A percentile compares a stretch with the other conserved stretches of the same genome.
phyloP scores from a whole-genome alignment of 176 grass and related monocot genomes.

The Tillandsia fasciculata region DNA sequence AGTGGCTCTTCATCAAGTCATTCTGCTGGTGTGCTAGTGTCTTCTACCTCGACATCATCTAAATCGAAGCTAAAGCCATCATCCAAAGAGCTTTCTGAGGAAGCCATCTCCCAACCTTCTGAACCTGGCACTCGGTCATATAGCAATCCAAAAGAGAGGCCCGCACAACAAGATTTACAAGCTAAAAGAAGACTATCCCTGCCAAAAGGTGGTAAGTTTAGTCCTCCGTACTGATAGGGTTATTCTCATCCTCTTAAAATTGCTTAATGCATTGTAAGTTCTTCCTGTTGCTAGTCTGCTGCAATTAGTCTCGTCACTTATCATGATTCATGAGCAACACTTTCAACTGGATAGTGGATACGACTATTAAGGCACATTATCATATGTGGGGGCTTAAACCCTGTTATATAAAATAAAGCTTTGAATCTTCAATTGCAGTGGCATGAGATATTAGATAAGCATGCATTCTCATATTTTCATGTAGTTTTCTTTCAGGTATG shows the following conservation, averaged over 20 bases:
- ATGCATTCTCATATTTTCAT: background rate
- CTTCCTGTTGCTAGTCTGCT: background rate
- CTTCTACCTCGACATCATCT: conserved; percentile 21
- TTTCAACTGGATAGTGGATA: background rate
- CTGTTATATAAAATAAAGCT: too few relatives aligned
- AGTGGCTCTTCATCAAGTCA: conserved; percentile 32
- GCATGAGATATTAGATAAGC: background rate
- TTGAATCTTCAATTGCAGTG: too few relatives aligned
- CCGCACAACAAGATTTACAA: conserved; percentile 25
- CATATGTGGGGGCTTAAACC: too few relatives aligned
- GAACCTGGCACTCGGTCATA: conserved; percentile 33
- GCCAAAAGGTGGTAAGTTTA: conserved; percentile 41
- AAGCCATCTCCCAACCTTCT: conserved; percentile 35
- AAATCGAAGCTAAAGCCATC: conserved; percentile 53
- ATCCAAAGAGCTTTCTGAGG: conserved; percentile 39
- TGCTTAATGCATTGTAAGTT: background rate
- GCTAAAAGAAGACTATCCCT: conserved; percentile 62
- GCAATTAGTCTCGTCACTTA: background rate
- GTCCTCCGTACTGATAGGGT: background rate
- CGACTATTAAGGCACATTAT: too few relatives aligned
- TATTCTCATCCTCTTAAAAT: background rate
- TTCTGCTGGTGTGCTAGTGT: conserved; percentile 2
- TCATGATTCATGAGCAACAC: background rate
- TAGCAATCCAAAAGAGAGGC: conserved; percentile 78
- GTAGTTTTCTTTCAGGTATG: background rate